These are phyloP conservation scores for Coleophoma cylindrospora DNA, from an alignment of 2,329 filamentous ascomycete species.

Conservation along the genomic window DNA sequence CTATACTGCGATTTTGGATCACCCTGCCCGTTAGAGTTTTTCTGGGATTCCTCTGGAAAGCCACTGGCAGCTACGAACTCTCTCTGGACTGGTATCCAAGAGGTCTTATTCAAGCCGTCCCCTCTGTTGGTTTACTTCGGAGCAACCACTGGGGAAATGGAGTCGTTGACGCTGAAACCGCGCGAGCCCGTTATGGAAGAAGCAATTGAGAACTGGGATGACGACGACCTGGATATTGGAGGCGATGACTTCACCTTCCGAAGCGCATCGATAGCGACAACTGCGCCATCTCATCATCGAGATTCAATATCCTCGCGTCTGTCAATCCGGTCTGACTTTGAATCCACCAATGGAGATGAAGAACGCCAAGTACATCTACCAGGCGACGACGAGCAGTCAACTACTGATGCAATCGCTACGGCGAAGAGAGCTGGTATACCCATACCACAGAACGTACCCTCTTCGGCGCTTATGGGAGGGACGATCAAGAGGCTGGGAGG, in stretches of 20 bases:
- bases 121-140: neutral
- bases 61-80: neutral
- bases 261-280: constrained; percentile 37
- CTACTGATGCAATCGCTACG: constrained; percentile 78
- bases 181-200: constrained; percentile 41
- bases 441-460: constrained; percentile 78
- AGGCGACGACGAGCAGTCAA: constrained; percentile 79
- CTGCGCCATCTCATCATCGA: constrained; percentile 49
- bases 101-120: neutral
- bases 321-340: constrained; percentile 78
- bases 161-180: constrained; percentile 25
- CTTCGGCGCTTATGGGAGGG: constrained; percentile 84
- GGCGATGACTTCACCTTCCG: constrained; percentile 59
- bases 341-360: constrained; percentile 72
- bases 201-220: constrained; percentile 72
- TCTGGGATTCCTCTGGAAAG: neutral
- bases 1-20: constrained; percentile 13
- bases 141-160: constrained; percentile 13
- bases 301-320: constrained; percentile 78
- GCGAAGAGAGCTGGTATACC: constrained; percentile 89
- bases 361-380: constrained; percentile 84
- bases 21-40: constrained; percentile 8
- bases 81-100: neutral
- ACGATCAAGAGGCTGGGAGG: constrained; percentile 87
- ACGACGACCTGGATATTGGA: constrained; percentile 70